Evolutionary conservation across 495 filamentous ascomycete species (phyloP).

Genomic region (Aspergillus olivimuriae): DNA sequence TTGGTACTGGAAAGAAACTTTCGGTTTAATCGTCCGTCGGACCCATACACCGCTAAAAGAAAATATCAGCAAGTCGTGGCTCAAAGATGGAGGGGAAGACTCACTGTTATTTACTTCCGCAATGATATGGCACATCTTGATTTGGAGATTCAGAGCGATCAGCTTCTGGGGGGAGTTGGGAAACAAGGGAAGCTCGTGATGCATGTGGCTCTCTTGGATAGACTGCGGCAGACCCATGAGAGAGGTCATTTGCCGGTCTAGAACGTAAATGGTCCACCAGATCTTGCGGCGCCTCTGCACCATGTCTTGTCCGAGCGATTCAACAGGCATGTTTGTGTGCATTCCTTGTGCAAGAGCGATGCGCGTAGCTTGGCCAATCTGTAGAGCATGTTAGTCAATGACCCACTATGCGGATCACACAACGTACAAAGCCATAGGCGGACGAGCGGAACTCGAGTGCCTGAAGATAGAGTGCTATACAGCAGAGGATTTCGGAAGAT

Average conservation of each 20-base stretch:
- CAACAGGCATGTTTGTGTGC: slow-evolving; percentile 37
- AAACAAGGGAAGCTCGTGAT: slow-evolving; percentile 29
- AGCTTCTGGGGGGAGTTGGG: slow-evolving; percentile 26
- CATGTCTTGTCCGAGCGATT: slow-evolving; percentile 23
- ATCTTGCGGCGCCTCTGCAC: slow-evolving; percentile 35
- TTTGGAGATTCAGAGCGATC: slow-evolving; percentile 33
- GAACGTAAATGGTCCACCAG: slow-evolving; percentile 43
- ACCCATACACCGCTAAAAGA: slow-evolving; percentile 35
- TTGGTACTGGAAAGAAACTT: slow-evolving; percentile 36
- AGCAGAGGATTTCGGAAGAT: slow-evolving; percentile 38
- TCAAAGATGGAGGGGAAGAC: background rate
- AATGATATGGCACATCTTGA: slow-evolving; percentile 35
- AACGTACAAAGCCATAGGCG: slow-evolving; percentile 33
- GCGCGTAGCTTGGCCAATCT: slow-evolving; percentile 41
- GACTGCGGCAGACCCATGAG: slow-evolving; percentile 38
- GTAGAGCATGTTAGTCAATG: background rate
- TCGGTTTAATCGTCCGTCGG: slow-evolving; percentile 34
- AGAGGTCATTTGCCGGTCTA: slow-evolving; percentile 40
- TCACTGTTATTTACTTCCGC: slow-evolving; percentile 36
- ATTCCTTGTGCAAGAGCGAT: slow-evolving; percentile 38
- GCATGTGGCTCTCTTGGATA: slow-evolving; percentile 31
- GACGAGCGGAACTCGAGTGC: slow-evolving; percentile 31
- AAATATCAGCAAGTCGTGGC: background rate
- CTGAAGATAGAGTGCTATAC: slow-evolving; percentile 36
- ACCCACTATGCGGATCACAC: background rate